A percentile compares a stretch with the other conserved stretches of the same genome.
Evolutionary conservation across 2,329 filamentous ascomycete genomes (phyloP).

Genomic region (Colletotrichum acutatum): DNA sequence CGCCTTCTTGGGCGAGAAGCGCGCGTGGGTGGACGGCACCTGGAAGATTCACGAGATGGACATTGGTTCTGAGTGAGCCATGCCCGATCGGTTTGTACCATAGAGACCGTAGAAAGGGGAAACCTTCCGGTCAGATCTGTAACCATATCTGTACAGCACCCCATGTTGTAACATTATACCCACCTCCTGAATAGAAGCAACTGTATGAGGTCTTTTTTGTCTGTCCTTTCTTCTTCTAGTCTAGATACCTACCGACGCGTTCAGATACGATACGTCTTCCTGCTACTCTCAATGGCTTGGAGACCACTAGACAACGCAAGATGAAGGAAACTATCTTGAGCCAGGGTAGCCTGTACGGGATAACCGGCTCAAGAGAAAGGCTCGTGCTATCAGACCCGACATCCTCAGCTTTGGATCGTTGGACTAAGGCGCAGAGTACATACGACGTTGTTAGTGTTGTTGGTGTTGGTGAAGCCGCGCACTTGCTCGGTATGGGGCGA

Average conservation of each 20-base stretch:
- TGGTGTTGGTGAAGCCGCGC: neutral
- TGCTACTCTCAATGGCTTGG: slow-evolving; percentile 62
- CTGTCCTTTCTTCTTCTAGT: neutral
- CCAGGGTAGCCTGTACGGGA: slow-evolving; percentile 18
- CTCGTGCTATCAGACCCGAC: slow-evolving; percentile 73
- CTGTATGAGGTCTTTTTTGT: neutral
- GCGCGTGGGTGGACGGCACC: slow-evolving; percentile 77
- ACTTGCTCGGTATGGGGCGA: too few species aligned
- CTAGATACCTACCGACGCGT: slow-evolving; percentile 53
- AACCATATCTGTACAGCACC: slow-evolving; percentile 31
- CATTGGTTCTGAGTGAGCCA: slow-evolving; percentile 52
- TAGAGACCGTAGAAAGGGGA: neutral
- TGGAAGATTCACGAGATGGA: slow-evolving; percentile 86
- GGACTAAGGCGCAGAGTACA: slow-evolving; percentile 75
- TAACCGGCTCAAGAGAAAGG: slow-evolving; percentile 39
- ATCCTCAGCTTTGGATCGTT: slow-evolving; percentile 67
- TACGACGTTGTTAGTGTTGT: slow-evolving; percentile 37
- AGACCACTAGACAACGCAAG: slow-evolving; percentile 73
- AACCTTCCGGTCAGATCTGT: slow-evolving; percentile 2
- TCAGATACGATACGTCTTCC: slow-evolving; percentile 74
- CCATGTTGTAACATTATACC: slow-evolving; percentile 34
- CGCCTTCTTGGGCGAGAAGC: slow-evolving; percentile 85
- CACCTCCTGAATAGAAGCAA: slow-evolving; percentile 18
- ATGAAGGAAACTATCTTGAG: slow-evolving; percentile 49
- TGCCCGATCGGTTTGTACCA: neutral